Percentiles rank a stretch among this genome's conserved stretches.
Evolutionary conservation across 1,284 basidiomycete species (phyloP).

Genomic region (Fistulinella staudtii): DNA sequence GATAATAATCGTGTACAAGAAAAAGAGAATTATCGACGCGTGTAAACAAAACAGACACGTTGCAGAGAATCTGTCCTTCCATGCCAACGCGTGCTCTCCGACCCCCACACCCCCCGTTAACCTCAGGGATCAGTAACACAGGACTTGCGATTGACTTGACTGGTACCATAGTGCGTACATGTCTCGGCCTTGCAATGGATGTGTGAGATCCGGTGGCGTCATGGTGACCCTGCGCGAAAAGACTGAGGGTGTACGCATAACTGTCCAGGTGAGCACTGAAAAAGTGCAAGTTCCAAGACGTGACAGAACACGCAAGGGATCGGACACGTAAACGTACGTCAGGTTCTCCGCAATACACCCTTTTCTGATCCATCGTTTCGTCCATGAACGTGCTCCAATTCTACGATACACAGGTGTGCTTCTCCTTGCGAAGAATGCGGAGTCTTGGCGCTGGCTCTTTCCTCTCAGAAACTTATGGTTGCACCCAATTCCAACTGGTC

Average conservation of each 20-base stretch:
- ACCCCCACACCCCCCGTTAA: neutral
- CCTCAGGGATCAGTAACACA: too few species aligned
- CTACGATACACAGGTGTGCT: too few species aligned
- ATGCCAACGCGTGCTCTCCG: conserved; percentile 14
- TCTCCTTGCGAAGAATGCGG: too few species aligned
- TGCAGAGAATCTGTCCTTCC: conserved; percentile 22
- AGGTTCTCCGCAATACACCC: conserved; percentile 1
- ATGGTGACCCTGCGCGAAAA: conserved; percentile 2
- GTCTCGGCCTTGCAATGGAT: neutral
- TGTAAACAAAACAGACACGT: conserved; percentile 21
- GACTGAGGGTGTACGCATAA: too few species aligned
- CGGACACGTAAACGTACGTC: conserved; percentile 16
- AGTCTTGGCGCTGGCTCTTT: too few species aligned
- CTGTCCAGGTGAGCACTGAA: neutral
- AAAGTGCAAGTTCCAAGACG: neutral
- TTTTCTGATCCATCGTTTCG: too few species aligned
- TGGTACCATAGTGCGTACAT: neutral
- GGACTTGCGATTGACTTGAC: too few species aligned
- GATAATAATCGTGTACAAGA: conserved; percentile 9
- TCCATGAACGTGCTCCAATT: too few species aligned
- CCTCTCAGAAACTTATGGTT: too few species aligned
- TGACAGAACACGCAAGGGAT: neutral
- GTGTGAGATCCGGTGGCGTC: neutral
- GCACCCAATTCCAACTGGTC: too few species aligned
- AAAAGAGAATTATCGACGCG: conserved; percentile 4